These are phyloP conservation scores for Trichosanthes cucumerina DNA, from an alignment of 306 rosid genomes.

Conservation along the genomic window DNA sequence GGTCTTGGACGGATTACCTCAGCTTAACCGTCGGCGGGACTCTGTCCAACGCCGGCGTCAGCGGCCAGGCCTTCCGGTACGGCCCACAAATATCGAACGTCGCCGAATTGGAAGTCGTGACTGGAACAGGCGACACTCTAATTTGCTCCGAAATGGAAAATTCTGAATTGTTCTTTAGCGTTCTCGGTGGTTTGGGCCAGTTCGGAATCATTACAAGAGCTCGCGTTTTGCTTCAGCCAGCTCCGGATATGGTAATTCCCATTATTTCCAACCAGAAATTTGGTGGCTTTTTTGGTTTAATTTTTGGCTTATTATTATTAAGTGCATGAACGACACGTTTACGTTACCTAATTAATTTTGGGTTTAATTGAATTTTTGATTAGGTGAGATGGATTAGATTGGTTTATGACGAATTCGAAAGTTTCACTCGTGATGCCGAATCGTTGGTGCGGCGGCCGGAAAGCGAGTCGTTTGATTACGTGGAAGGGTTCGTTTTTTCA, in stretches of 20 bases:
- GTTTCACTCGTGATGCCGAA: slow-evolving; percentile 65
- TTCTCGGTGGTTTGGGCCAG: slow-evolving; percentile 91
- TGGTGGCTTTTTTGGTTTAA: not conserved
- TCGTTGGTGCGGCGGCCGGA: slow-evolving; percentile 48
- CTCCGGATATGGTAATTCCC: slow-evolving; percentile 62
- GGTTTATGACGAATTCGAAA: slow-evolving; percentile 64
- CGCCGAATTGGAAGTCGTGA: slow-evolving; percentile 72
- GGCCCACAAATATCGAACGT: slow-evolving; percentile 92
- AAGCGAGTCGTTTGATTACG: slow-evolving; percentile 73
- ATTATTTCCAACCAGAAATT: not conserved
- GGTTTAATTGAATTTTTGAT: not conserved
- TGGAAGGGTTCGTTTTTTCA: slow-evolving; percentile 83
- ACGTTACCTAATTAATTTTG: slow-evolving; percentile 9
- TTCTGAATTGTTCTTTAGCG: slow-evolving; percentile 58
- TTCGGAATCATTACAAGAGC: slow-evolving; percentile 86
- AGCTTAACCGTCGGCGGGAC: slow-evolving; percentile 91
- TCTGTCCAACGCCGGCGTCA: slow-evolving; percentile 88
- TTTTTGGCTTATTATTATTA: not conserved
- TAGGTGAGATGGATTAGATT: slow-evolving; percentile 94
- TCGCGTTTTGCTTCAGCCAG: slow-evolving; percentile 49
- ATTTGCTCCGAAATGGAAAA: slow-evolving; percentile 55
- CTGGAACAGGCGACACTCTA: slow-evolving; percentile 64
- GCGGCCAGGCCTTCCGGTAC: slow-evolving; percentile 85
- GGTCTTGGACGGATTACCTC: slow-evolving; percentile 94
- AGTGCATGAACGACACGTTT: slow-evolving; percentile 20